Conservation (phyloP, 495 filamentous ascomycete genomes). For the Penicillium paradoxum region DNA sequence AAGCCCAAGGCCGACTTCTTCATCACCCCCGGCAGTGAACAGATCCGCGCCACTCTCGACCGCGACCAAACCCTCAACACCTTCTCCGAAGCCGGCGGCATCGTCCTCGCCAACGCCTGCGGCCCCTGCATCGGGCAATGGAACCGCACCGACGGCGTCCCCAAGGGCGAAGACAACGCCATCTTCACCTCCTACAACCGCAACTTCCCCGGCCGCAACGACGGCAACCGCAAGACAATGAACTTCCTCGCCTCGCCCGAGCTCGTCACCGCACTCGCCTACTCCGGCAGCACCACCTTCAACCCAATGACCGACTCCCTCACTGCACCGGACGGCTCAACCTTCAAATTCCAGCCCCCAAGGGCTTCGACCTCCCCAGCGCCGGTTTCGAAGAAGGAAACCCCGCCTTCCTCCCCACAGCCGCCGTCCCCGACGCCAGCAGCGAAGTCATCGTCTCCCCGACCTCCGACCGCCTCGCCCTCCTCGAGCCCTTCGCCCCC, state of each 20-base stretch:
- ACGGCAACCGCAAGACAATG: conserved; percentile 94
- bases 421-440: conserved; percentile 56
- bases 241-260: conserved; percentile 97
- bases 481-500: conserved; percentile 83
- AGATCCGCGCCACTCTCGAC: conserved; percentile 90
- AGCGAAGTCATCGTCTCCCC: conserved; percentile 69
- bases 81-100: conserved; percentile 83
- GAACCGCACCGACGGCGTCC: conserved; percentile 80
- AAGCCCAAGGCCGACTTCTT: conserved; percentile 89
- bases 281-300: conserved; percentile 88
- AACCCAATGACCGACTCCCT: conserved; percentile 90
- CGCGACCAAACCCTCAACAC: conserved; percentile 78
- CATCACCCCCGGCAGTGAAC: conserved; percentile 93
- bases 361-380: conserved; percentile 69
- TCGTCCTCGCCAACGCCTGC: conserved; percentile 90
- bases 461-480: conserved; percentile 78
- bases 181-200: conserved; percentile 98
- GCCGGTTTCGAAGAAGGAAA: conserved; percentile 78
- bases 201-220: conserved; percentile 96
- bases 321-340: conserved; percentile 70
- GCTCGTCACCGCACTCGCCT: conserved; percentile 92
- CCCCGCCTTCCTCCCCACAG: conserved; percentile 65
- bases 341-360: conserved; percentile 85
- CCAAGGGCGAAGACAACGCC: conserved; percentile 84
- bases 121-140: conserved; percentile 95